Conservation (phyloP, 2,329 filamentous ascomycete species). For the Magnaporthiopsis rhizophila region DNA sequence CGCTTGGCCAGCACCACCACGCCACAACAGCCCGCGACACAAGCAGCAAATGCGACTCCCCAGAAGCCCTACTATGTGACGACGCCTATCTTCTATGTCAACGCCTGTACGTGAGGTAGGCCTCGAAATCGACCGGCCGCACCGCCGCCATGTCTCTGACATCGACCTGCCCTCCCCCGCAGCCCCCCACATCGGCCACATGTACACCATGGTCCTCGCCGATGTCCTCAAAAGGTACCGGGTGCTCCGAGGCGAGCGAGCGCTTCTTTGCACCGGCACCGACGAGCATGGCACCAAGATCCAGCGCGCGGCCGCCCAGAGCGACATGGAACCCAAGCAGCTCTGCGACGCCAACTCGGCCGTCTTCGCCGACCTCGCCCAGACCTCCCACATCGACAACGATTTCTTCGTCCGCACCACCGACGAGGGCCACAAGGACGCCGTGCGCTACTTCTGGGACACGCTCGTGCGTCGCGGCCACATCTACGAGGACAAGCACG, state of each 20-base stretch:
- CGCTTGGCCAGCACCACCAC: conserved; percentile 5
- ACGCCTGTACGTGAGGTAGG: conserved; percentile 57
- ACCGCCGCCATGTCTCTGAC: neutral
- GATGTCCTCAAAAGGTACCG: conserved; percentile 94
- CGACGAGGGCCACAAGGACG: conserved; percentile 69
- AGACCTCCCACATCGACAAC: conserved; percentile 60
- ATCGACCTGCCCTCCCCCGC: conserved; percentile 1
- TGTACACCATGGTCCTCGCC: conserved; percentile 86
- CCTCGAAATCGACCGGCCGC: neutral
- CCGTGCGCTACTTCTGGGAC: conserved; percentile 85
- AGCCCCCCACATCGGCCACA: conserved; percentile 91
- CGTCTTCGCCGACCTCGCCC: conserved; percentile 70
- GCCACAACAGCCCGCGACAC: neutral
- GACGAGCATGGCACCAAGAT: conserved; percentile 99
- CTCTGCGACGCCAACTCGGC: conserved; percentile 82
- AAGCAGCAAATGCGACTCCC: too few species aligned
- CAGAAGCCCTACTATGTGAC: conserved; percentile 89
- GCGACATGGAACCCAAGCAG: conserved; percentile 64
- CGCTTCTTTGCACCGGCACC: conserved; percentile 80
- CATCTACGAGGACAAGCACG: conserved; percentile 78
- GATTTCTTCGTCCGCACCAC: conserved; percentile 93
- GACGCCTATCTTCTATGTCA: conserved; percentile 98
- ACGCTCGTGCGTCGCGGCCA: conserved; percentile 66
- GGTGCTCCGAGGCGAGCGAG: conserved; percentile 59
- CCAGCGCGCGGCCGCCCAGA: conserved; percentile 71